A percentile compares a stretch with the other conserved stretches of the same genome.
These are phyloP conservation scores for Cercophora samala DNA, from an alignment of 495 filamentous ascomycete genomes.

Conservation along the genomic window DNA sequence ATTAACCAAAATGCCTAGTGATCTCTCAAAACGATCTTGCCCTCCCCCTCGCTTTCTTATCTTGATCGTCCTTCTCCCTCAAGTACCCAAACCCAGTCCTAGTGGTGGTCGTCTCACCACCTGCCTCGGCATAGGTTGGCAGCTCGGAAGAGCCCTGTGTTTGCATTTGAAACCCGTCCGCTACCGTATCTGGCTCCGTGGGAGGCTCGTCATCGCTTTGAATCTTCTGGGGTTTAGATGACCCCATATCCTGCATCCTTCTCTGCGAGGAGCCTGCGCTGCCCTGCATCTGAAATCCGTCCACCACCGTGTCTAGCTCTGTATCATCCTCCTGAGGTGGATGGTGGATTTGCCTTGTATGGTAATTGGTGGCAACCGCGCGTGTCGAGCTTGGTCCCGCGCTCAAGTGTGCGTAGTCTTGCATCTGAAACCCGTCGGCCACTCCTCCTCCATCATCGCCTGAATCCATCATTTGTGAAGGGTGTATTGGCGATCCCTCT, in stretches of 20 bases:
- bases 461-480: neutral
- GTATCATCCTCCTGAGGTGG: no score
- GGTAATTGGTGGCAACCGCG: no score
- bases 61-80: neutral
- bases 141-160: neutral
- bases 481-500: neutral
- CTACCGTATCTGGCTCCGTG: neutral
- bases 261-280: neutral
- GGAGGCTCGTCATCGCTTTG: neutral
- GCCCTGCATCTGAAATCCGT: conserved; percentile 4
- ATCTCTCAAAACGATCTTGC: neutral
- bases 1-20: neutral
- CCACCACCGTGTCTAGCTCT: neutral
- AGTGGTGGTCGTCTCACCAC: no score
- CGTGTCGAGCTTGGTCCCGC: no score
- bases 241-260: neutral
- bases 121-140: neutral
- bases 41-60: neutral
- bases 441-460: neutral
- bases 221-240: neutral
- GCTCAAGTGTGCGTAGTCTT: neutral
- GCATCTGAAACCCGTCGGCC: neutral
- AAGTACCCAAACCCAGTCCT: neutral
- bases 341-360: no score
- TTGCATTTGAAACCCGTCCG: conserved; percentile 2